Base-by-base conservation (phyloP, 306 rosid genomes). In the Cotoneaster glaucophyllus region DNA sequence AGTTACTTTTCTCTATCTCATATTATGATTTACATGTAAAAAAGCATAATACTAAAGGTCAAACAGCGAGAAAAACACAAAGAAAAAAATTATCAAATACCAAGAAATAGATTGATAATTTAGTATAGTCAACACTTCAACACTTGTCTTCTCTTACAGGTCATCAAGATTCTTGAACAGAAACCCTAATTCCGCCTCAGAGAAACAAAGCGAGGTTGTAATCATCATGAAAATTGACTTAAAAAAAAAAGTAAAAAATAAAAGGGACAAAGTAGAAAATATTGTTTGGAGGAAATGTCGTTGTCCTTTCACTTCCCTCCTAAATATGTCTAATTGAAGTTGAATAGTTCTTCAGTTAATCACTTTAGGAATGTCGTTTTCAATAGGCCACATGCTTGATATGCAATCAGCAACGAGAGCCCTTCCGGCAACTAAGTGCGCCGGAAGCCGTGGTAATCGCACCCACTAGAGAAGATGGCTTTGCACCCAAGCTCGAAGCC, bases 401-500 rank as follows among this genome's bases (percentile, higher is more conserved):
- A 31, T 18, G 66, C 21, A 24, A 18, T 37, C 48, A 95, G 92
- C 99, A 95, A 63, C 86, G 86, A 24, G 97, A 89, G n/a, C 97
- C 92, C 77, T 82, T 89, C n/a, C 78, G 81, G 86, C 99, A 95
- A 58, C 2, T 76, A 5, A 95, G 97, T 78, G 93, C 79, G 67
- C 99, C 99, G 0, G 99, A 85, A 48, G 25, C 52, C 4, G 83
- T 79, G 1, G 99, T 95, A 6, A 95, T 88, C 1, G 97, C 3
- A 12, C 92, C 99, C 32, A 95, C 99, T 13, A 95, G 89, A 0
- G 96, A 78, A 45, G 99, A 92, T 37, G 97, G 97, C 44, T 93
- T 86, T 21, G 99, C 99, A 7, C 97, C 88, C 64, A 95, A 72
- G 80, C 99, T 95, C 0, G 99, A 95, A 31, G 99, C 99, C 81